These are phyloP conservation scores for Daedaleopsis sinensis DNA, from an alignment of 768 basidiomycete species.

Conservation along the genomic window DNA sequence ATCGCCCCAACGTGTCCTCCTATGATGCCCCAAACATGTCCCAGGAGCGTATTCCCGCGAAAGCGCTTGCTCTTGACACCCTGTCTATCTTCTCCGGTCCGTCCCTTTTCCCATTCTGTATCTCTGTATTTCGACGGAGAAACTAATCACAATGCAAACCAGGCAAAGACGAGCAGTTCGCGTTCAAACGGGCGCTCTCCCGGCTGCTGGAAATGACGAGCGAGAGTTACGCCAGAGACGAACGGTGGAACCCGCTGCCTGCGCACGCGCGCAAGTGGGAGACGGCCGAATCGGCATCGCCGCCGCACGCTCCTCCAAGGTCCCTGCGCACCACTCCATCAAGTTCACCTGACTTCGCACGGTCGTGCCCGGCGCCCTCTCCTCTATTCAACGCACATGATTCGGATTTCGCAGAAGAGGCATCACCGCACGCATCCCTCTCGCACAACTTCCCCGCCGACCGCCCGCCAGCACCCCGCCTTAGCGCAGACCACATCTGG, in stretches of 20 bases:
- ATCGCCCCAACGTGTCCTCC: constrained; percentile 56
- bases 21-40: constrained; percentile 47
- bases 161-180: constrained; percentile 65
- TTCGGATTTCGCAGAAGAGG: constrained; percentile 30
- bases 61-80: constrained; percentile 44
- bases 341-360: no score
- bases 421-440: constrained; percentile 2
- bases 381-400: background rate
- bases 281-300: background rate
- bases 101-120: constrained; percentile 1
- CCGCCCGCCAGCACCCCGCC: constrained; percentile 36
- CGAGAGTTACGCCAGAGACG: constrained; percentile 34
- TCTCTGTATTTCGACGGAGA: background rate
- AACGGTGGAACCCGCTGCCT: constrained; percentile 42
- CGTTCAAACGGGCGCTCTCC: constrained; percentile 63
- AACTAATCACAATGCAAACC: constrained; percentile 1
- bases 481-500: constrained; percentile 42
- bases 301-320: background rate
- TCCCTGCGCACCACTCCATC: background rate
- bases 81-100: constrained; percentile 54
- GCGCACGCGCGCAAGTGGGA: constrained; percentile 39
- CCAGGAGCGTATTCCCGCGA: constrained; percentile 32
- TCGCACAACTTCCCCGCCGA: constrained; percentile 3
- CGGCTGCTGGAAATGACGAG: constrained; percentile 61
- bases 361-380: background rate